Base-by-base conservation (phyloP, 2,329 filamentous ascomycete genomes). In the Verticillium nonalfalfae region DNA sequence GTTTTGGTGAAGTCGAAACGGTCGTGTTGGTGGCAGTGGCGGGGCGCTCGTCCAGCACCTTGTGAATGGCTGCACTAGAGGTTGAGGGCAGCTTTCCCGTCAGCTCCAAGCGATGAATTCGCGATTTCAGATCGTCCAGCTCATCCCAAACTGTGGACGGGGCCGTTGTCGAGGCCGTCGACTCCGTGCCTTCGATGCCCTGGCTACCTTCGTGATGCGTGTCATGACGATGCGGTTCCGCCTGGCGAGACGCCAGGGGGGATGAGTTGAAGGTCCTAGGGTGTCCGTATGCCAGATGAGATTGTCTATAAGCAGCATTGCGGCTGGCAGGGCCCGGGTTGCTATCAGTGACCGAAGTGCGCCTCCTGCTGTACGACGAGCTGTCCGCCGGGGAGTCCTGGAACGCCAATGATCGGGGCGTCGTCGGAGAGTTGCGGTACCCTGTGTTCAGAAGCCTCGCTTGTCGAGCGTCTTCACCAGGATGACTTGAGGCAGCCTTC, bases 71-170 rank as follows among this genome's bases (percentile, higher is more conserved):
- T 2, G 91, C 91, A 39, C 88, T 90, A 2, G 93, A 94, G 1
- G 90, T 93, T 0, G 91, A 79, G 0, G 93, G 93, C 38, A 95
- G 78, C 74, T 96, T 97, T 62, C 93, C 93, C 2, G 91, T 96
- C 67, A 96, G 76, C 73, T 98, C 95, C 10, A 99, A 83, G 63
- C 92, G 90, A 68, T 91, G 88, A 68, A 99, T 97, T 35, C 95
- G 87, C 50, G 91, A 95, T 73, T 98, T 98, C 56, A 99, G 78
- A 66, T 98, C 95, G 68, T 98, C 95, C 34, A 99, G 78, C 74
- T 99, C 95, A 72, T 98, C 95, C 95, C 95, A 99, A 2, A 99
- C 91, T 0, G 93, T 97, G 1, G 93, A 96, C 13, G 93, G 91
- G 1, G 91, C 92, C 1, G 89, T 93, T 0, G 91, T 95, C 0